Evolutionary conservation across 768 basidiomycete species (phyloP).

Genomic region (Boletus tylopilopsis): DNA sequence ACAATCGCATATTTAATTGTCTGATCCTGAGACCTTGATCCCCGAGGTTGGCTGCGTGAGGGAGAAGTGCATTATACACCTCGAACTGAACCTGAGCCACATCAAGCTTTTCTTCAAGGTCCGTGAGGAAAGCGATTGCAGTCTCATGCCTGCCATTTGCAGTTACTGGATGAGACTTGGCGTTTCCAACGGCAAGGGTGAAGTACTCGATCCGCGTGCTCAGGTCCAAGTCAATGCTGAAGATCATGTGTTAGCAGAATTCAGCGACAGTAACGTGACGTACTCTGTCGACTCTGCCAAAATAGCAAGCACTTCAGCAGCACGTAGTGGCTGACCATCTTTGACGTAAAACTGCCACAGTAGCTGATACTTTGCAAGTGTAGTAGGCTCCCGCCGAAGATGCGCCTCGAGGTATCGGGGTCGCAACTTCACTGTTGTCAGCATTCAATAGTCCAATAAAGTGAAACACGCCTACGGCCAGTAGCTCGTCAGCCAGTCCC

Average conservation of each 20-base stretch:
- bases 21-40: conserved; percentile 63
- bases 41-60: conserved; percentile 57
- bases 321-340: conserved; percentile 79
- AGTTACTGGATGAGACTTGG: conserved; percentile 89
- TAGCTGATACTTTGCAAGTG: conserved; percentile 79
- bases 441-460: conserved; percentile 1
- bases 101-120: conserved; percentile 93
- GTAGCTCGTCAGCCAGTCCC: conserved; percentile 78
- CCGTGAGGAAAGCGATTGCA: conserved; percentile 93
- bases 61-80: conserved; percentile 64
- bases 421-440: conserved; percentile 54
- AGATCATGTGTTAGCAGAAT: conserved; percentile 1
- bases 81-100: conserved; percentile 98
- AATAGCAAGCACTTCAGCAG: conserved; percentile 79
- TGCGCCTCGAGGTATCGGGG: conserved; percentile 88
- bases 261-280: conserved; percentile 23
- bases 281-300: conserved; percentile 85
- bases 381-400: conserved; percentile 74
- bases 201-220: conserved; percentile 85
- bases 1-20: conserved; percentile 54
- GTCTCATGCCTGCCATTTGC: conserved; percentile 75
- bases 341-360: conserved; percentile 98
- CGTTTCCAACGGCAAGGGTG: conserved; percentile 91
- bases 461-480: conserved; percentile 62
- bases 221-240: conserved; percentile 64